Base-by-base conservation (phyloP, 1,284 basidiomycete genomes). In the Lignosus rhinocerotis region DNA sequence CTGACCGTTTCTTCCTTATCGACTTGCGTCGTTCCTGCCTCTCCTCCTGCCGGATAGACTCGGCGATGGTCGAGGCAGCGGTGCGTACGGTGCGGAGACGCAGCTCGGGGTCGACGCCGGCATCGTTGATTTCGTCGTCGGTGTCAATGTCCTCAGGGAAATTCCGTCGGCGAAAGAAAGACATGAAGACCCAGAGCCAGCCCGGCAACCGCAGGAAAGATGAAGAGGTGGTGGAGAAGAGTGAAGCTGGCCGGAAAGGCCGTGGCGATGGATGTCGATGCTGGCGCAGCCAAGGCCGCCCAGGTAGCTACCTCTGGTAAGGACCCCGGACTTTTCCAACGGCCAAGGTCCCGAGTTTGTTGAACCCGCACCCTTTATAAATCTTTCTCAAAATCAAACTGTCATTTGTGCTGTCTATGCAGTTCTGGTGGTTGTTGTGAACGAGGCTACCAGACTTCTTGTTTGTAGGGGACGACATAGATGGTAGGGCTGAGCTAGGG, bases 21-120 rank as follows among this genome's bases (percentile, higher is more conserved):
- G 86, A 81, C 75, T 84, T 82, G 64, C 88, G 78, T 53, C 81
- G 78, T 67, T 88, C 84, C 9, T 87, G 85, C 53, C 88, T 81
- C 62, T 86, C 81, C 70, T 96, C 94, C 47, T 87, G 84, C 51
- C 84, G 83, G 53, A 92, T 87, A 9, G 89, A 91, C 75, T 95
- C 93, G 64, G 92, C 90, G 64, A 96, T 87, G 32, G 92, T 93
- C 17, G 90, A 93, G 12, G 91, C 87, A 1, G 94, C 94, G 1
- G 94, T 96, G 64, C 89, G 86, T 19, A 94, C 92, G 0, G 94
- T 95, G 55, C 93, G 85, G 54, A 97, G 80, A 34, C 92, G 87
- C 8, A 94, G 81, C 67, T 93, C 87, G 14, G 92, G 90, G 78
- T 96, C 93, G 67, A 95, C 88, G n/a, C 48, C 48, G 53, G 77